phyloP scores from a whole-genome alignment of 192 early-diverging fungal genomes.

The Podila verticillata region DNA sequence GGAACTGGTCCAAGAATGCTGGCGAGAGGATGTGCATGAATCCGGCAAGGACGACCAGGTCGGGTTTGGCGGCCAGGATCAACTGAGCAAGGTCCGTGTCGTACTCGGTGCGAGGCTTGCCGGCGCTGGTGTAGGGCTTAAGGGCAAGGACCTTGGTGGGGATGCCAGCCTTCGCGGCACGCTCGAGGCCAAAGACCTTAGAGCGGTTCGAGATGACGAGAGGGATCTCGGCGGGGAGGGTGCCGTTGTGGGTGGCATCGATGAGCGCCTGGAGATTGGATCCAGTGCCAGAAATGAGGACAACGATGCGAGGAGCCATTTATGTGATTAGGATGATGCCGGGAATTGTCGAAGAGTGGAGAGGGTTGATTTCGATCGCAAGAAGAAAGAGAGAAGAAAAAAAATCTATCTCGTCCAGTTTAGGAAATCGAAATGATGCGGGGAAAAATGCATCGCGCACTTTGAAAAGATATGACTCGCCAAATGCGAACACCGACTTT shows the following conservation, averaged over 20 bases:
- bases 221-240: constrained; percentile 72
- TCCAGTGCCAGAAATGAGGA: constrained; percentile 95
- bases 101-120: constrained; percentile 87
- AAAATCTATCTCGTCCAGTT: not conserved
- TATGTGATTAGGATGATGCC: not conserved
- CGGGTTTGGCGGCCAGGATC: constrained; percentile 71
- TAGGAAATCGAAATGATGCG: not conserved
- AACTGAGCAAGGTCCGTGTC: constrained; percentile 84
- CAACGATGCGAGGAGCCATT: constrained; percentile 73
- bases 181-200: constrained; percentile 88
- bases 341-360: not conserved
- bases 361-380: not conserved
- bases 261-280: constrained; percentile 98
- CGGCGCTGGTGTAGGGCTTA: constrained; percentile 84
- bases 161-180: constrained; percentile 84
- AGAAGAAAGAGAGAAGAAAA: not conserved
- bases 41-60: constrained; percentile 93
- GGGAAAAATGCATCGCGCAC: not conserved
- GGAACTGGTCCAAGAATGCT: constrained; percentile 81
- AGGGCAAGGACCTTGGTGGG: constrained; percentile 85
- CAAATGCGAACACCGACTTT: too few species aligned
- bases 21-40: constrained; percentile 98
- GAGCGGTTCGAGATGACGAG: constrained; percentile 92
- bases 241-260: constrained; percentile 69
- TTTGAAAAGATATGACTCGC: too few species aligned